A percentile compares a stretch with the other conserved stretches of the same genome.
Conservation (phyloP, 345 rosid genomes). For the Citrus trifoliata region DNA sequence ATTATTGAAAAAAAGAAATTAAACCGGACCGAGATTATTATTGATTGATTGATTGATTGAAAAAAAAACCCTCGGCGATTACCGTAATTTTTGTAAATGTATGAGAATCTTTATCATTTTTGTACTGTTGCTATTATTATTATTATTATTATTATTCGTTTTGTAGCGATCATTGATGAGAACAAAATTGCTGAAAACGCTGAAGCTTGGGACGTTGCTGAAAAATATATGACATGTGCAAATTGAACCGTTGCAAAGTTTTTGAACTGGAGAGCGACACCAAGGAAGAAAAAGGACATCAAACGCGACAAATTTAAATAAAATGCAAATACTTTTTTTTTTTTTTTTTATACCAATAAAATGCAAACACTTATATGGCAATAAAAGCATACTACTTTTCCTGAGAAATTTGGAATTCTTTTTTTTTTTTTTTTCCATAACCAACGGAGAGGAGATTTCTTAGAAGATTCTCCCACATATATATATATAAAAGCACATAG, state of each 20-base stretch:
- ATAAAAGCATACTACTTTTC: background rate
- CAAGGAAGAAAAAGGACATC: background rate
- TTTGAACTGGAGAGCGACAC: background rate
- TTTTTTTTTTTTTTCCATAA: background rate
- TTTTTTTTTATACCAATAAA: too few relatives aligned
- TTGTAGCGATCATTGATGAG: too few relatives aligned
- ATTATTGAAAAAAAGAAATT: too few relatives aligned
- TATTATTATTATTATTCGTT: too few relatives aligned
- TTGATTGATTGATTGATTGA: too few relatives aligned
- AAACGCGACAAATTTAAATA: background rate
- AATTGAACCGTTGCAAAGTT: slow-evolving; percentile 9
- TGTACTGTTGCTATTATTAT: too few relatives aligned
- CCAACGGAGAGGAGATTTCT: background rate
- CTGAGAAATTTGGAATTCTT: background rate
- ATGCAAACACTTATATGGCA: background rate
- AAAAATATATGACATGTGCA: background rate
- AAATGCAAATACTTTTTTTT: background rate
- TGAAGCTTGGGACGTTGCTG: background rate
- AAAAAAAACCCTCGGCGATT: too few relatives aligned
- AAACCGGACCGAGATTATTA: too few relatives aligned
- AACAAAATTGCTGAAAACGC: background rate
- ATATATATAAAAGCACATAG: too few relatives aligned
- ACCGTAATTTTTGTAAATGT: too few relatives aligned
- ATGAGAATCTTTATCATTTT: too few relatives aligned
- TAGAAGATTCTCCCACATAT: background rate